A percentile compares a stretch with the other conserved stretches of the same genome.
phyloP scores from a whole-genome alignment of 805 yeast genomes.

The Saturnispora sekii region DNA sequence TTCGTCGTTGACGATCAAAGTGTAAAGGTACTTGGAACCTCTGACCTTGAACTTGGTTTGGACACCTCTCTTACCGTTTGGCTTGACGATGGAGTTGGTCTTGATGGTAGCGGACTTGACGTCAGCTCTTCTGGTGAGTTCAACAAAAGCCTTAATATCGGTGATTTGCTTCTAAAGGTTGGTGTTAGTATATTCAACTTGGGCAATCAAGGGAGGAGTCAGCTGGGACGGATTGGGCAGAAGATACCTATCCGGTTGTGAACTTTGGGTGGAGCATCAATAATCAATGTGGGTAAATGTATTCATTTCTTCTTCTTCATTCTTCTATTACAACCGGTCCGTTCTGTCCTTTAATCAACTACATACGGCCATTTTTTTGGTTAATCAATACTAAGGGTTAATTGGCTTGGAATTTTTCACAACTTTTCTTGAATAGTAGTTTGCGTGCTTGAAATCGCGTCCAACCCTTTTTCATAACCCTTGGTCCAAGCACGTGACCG shows the following conservation, averaged over 20 bases:
- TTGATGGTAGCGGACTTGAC: slow-evolving; percentile 89
- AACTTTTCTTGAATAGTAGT: neutral
- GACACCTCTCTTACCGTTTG: slow-evolving; percentile 75
- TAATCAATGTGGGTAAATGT: too few species aligned
- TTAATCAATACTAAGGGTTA: slow-evolving; percentile 1
- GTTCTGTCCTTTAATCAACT: too few species aligned
- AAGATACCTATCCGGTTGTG: too few species aligned
- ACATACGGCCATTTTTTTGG: slow-evolving; percentile 17
- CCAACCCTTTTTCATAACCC: neutral
- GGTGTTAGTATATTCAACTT: neutral
- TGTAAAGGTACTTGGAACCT: slow-evolving; percentile 91
- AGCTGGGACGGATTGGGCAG: too few species aligned
- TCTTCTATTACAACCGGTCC: too few species aligned
- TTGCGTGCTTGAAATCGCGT: neutral
- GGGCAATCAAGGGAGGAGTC: too few species aligned
- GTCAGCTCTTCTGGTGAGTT: slow-evolving; percentile 93
- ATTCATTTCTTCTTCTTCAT: too few species aligned
- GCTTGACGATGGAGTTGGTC: slow-evolving; percentile 76
- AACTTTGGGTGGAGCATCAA: too few species aligned
- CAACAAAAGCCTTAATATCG: slow-evolving; percentile 96
- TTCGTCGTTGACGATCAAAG: slow-evolving; percentile 89
- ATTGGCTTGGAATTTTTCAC: neutral
- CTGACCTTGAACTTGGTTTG: slow-evolving; percentile 99
- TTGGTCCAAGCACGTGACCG: slow-evolving; percentile 1
- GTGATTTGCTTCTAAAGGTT: slow-evolving; percentile 55